Evolutionary conservation across 1,284 basidiomycete species (phyloP), one percentile per base, ranked within the genome.

Genomic region (Bondarzewia mesenterica): DNA sequence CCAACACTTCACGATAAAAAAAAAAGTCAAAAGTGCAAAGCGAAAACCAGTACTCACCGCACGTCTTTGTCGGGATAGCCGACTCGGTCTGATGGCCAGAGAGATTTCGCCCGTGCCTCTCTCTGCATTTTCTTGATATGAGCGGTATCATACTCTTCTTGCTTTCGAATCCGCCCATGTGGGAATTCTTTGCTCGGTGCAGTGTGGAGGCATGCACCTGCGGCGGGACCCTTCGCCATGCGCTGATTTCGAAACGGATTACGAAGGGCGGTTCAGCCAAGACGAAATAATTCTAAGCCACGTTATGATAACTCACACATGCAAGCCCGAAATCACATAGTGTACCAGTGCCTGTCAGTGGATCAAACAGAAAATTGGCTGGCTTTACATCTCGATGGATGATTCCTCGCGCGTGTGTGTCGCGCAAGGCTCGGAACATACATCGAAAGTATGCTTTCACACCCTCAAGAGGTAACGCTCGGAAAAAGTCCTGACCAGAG

Each of bases 361-460:
- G 85, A 64, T 99, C 91, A 64, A 90, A 99, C 27, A 99, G 76
- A 62, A 99, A 99, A 66, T 99, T 99, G 52, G 95, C 95, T 15
- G 95, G 96, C 63, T 99, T 99, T 59, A 99, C 91, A 65, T 99
- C 95, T 32, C 95, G 90, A 67, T 99, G 95, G 44, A 99, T 89
- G 60, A 99, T 88, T 6, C 79, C 82, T 44, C 90, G 75, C n/a
- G 80, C 70, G 63, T 99, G 96, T 20, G 92, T 87, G 57, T 95
- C 93, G 45, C 87, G 82, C 46, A 99, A 67, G 1, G 92, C 93
- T 18, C 89, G 85, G 63, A 99, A 85, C 62, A 99, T 81, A 62
- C 89, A 94, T 37, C 85, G 82, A 59, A 99, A 86, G 70, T 99
- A 99, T 46, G 80, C 73, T 61, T 87, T 89, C 49, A 98, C 82